These are phyloP conservation scores for Plasmopara halstedii DNA, from an alignment of 352 stramenopile species.

Conservation along the genomic window DNA sequence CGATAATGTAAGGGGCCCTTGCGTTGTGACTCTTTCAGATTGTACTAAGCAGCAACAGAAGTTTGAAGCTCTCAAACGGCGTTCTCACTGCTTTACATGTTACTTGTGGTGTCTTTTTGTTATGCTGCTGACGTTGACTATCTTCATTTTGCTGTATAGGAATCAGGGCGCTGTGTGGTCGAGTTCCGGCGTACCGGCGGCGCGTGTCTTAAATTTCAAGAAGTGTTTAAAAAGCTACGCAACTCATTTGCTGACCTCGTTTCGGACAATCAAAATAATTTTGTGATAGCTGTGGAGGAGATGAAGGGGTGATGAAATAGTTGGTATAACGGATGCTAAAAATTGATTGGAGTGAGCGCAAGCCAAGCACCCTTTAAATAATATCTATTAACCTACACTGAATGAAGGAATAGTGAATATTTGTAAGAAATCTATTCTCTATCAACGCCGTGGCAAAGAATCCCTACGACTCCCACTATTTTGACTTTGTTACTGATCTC, in stretches of 20 bases:
- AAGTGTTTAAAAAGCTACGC: constrained; percentile 64
- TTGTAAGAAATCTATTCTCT: too few relatives aligned
- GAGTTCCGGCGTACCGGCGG: constrained; percentile 69
- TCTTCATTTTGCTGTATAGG: constrained; percentile 22
- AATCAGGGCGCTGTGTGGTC: constrained; percentile 44
- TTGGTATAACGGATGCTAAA: too few relatives aligned
- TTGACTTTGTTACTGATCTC: too few relatives aligned
- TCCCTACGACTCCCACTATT: too few relatives aligned
- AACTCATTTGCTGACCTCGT: constrained; percentile 41
- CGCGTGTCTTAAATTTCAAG: constrained; percentile 63
- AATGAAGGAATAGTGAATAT: too few relatives aligned
- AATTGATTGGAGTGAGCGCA: too few relatives aligned
- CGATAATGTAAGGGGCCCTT: constrained; percentile 50
- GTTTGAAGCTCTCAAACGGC: constrained; percentile 16
- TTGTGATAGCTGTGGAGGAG: constrained; percentile 36
- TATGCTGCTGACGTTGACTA: constrained; percentile 12
- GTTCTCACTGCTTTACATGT: too few relatives aligned
- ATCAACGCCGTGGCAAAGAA: too few relatives aligned
- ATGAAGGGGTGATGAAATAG: constrained; percentile 82
- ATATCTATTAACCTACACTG: too few relatives aligned
- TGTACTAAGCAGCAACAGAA: constrained; percentile 15
- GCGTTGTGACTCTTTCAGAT: constrained; percentile 8
- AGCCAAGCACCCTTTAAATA: too few relatives aligned
- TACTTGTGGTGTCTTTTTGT: constrained; percentile 15
- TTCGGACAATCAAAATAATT: constrained; percentile 39